These are phyloP conservation scores for Luffa aegyptiaca DNA, from an alignment of 306 rosid species.

Conservation along the genomic window DNA sequence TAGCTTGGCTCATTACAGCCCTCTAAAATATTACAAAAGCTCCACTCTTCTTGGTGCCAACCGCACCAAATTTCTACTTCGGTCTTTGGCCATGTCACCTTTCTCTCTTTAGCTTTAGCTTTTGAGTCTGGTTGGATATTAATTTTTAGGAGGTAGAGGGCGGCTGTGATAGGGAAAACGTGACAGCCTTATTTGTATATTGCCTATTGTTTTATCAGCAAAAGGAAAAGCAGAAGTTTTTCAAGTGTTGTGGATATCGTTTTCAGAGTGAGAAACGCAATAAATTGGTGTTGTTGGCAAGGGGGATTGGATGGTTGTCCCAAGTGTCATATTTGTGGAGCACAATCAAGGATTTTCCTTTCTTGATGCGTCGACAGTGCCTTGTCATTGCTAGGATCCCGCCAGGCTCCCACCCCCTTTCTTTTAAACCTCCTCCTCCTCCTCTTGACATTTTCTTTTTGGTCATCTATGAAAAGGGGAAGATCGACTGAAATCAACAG, in stretches of 20 bases:
- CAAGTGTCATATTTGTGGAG: constrained; percentile 8
- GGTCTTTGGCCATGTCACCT: not conserved
- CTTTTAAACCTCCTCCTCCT: not conserved
- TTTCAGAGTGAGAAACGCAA: not conserved
- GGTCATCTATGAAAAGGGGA: not conserved
- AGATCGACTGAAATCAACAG: not conserved
- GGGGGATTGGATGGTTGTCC: not conserved
- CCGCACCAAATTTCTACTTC: not conserved
- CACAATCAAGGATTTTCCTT: not conserved
- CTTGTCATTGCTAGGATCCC: not conserved
- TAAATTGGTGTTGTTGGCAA: not conserved
- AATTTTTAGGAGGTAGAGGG: constrained; percentile 1
- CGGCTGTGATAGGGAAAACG: constrained; percentile 5
- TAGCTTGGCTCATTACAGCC: not conserved
- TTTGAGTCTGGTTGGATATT: not conserved
- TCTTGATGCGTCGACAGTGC: constrained; percentile 5
- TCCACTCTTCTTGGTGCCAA: constrained; percentile 1
- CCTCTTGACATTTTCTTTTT: not conserved
- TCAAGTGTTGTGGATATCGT: constrained; percentile 5
- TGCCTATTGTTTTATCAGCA: not conserved
- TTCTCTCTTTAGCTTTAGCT: not conserved
- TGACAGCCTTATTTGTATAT: not conserved
- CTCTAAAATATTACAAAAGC: not conserved
- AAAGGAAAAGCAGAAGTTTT: constrained; percentile 7
- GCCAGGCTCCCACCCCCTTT: not conserved